A percentile compares a stretch with the other conserved stretches of the same genome.
These are phyloP conservation scores for Solanum pinnatisectum DNA, from an alignment of 257 asterid species.

Conservation along the genomic window DNA sequence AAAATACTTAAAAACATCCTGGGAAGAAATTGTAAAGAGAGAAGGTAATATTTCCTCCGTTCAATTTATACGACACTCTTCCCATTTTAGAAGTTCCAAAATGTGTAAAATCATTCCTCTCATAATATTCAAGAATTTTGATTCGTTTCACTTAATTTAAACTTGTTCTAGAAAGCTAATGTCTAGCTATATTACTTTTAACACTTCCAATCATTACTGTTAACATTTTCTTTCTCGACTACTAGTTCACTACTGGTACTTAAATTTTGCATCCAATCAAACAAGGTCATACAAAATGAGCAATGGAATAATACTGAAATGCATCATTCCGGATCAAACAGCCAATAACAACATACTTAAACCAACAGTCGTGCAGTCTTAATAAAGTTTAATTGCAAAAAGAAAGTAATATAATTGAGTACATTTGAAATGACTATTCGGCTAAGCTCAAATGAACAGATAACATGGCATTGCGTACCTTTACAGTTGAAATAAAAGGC, in stretches of 20 bases:
- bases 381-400: not conserved
- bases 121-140: not conserved
- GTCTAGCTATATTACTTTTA: not conserved
- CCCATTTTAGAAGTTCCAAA: not conserved
- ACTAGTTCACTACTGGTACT: not conserved
- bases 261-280: not conserved
- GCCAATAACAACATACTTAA: not conserved
- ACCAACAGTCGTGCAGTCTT: not conserved
- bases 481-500: conserved; percentile 93
- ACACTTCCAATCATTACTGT: not conserved
- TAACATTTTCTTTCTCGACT: not conserved
- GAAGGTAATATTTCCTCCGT: not conserved
- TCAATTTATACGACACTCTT: not conserved
- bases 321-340: not conserved
- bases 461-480: conserved; percentile 25
- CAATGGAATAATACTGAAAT: not conserved
- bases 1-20: not conserved
- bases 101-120: not conserved
- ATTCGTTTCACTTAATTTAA: not conserved
- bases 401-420: not conserved
- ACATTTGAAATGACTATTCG: not conserved
- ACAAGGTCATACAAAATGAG: not conserved
- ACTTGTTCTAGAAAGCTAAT: not conserved
- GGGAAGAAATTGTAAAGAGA: not conserved
- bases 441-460: not conserved